Evolutionary conservation across 192 early-diverging fungal genomes (phyloP).

Genomic region (Linnemannia schmuckeri): DNA sequence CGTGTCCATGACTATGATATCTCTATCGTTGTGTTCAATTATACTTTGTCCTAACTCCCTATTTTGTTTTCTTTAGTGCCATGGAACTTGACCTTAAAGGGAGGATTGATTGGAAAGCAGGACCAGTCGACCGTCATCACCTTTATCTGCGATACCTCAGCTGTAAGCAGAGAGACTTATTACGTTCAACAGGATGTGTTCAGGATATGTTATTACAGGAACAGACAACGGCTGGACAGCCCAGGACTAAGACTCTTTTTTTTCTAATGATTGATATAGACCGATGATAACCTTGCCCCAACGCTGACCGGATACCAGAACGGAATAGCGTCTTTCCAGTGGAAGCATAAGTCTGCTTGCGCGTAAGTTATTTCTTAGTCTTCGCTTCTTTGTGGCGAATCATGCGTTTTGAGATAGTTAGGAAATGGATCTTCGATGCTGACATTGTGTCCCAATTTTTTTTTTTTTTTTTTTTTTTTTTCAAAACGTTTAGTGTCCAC

Average conservation of each 20-base stretch:
- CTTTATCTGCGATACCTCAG: conserved; percentile 42
- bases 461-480: neutral
- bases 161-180: conserved; percentile 15
- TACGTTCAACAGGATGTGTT: conserved; percentile 2
- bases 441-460: neutral
- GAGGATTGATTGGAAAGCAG: conserved; percentile 26
- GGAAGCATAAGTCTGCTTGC: conserved; percentile 43
- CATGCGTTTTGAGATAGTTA: neutral
- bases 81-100: conserved; percentile 51
- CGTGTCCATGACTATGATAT: neutral
- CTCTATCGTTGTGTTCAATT: neutral
- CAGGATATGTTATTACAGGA: neutral
- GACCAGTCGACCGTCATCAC: conserved; percentile 48
- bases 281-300: conserved; percentile 23
- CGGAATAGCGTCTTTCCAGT: conserved; percentile 27
- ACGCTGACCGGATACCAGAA: conserved; percentile 26
- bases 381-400: neutral
- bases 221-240: neutral
- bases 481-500: neutral
- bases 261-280: conserved; percentile 7
- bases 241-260: neutral
- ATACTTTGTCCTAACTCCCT: neutral
- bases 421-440: neutral
- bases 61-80: conserved; percentile 30
- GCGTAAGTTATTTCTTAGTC: conserved; percentile 24